Percentiles rank a stretch among this genome's conserved stretches.
These are phyloP conservation scores for Penicilliopsis zonata DNA, from an alignment of 495 filamentous ascomycete genomes.

Conservation along the genomic window DNA sequence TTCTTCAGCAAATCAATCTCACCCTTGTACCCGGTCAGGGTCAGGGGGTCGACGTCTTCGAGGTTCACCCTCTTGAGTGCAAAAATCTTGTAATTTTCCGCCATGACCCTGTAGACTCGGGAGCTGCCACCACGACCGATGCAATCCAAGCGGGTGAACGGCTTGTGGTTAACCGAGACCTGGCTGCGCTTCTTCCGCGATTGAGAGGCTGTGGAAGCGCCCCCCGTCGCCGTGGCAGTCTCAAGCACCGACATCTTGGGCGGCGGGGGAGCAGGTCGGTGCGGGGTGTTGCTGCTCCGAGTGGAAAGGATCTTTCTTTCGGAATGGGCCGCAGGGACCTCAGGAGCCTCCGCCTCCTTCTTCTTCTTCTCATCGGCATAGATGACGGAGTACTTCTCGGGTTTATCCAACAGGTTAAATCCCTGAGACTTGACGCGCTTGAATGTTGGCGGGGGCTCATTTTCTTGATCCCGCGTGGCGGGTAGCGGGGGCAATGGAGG, in stretches of 20 bases:
- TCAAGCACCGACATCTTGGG: slow-evolving; percentile 95
- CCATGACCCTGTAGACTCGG: slow-evolving; percentile 92
- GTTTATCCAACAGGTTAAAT: slow-evolving; percentile 44
- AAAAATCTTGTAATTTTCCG: slow-evolving; percentile 89
- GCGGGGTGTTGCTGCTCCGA: slow-evolving; percentile 74
- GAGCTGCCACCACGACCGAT: slow-evolving; percentile 87
- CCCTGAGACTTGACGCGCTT: slow-evolving; percentile 52
- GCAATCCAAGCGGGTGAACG: slow-evolving; percentile 76
- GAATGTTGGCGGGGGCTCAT: slow-evolving; percentile 66
- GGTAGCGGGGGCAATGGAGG: slow-evolving; percentile 48
- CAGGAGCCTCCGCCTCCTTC: slow-evolving; percentile 10
- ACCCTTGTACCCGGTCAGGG: slow-evolving; percentile 83
- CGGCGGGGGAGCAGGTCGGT: slow-evolving; percentile 65
- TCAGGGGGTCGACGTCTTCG: slow-evolving; percentile 74
- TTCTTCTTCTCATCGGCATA: slow-evolving; percentile 38
- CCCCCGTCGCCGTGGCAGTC: slow-evolving; percentile 75
- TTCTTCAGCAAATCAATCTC: slow-evolving; percentile 88
- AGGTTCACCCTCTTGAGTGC: slow-evolving; percentile 88
- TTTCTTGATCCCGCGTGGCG: slow-evolving; percentile 62
- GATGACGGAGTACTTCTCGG: slow-evolving; percentile 40
- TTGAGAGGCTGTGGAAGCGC: slow-evolving; percentile 59
- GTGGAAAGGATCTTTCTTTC: slow-evolving; percentile 58
- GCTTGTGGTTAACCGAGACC: slow-evolving; percentile 81
- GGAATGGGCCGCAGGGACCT: slow-evolving; percentile 36
- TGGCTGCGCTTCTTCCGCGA: slow-evolving; percentile 63